These are phyloP conservation scores for Calocera viscosa DNA, from an alignment of 768 basidiomycete species.

Conservation along the genomic window DNA sequence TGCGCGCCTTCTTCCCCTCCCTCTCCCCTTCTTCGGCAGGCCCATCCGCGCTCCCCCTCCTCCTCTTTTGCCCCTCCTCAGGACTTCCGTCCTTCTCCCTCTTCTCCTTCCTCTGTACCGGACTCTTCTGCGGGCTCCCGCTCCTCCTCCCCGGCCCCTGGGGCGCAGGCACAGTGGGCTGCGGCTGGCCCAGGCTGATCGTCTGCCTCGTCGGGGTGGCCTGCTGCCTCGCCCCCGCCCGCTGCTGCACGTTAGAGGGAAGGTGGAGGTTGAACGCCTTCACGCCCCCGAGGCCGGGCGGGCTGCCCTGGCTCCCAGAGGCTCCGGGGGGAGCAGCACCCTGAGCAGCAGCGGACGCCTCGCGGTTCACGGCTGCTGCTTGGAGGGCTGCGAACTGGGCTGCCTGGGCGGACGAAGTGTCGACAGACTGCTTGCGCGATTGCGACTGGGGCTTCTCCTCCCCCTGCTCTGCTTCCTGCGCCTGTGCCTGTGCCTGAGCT, in stretches of 20 bases:
- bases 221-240: background rate
- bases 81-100: no score
- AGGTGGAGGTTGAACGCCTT: background rate
- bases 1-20: slow-evolving; percentile 5
- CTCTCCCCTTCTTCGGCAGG: background rate
- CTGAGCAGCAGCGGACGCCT: background rate
- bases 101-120: background rate
- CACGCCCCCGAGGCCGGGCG: background rate
- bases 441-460: background rate
- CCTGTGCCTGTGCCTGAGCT: background rate
- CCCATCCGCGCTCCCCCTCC: background rate
- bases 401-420: background rate
- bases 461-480: background rate
- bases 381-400: background rate
- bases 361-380: background rate
- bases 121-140: background rate
- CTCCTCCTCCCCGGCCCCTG: background rate
- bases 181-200: background rate
- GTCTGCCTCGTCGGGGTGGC: background rate
- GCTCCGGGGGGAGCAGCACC: background rate
- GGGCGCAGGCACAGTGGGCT: no score
- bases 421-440: background rate
- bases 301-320: background rate
- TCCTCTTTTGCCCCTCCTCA: no score
- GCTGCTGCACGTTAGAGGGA: background rate